Evolutionary conservation across 2,329 filamentous ascomycete genomes (phyloP).

Genomic region (Neonectria sp.): DNA sequence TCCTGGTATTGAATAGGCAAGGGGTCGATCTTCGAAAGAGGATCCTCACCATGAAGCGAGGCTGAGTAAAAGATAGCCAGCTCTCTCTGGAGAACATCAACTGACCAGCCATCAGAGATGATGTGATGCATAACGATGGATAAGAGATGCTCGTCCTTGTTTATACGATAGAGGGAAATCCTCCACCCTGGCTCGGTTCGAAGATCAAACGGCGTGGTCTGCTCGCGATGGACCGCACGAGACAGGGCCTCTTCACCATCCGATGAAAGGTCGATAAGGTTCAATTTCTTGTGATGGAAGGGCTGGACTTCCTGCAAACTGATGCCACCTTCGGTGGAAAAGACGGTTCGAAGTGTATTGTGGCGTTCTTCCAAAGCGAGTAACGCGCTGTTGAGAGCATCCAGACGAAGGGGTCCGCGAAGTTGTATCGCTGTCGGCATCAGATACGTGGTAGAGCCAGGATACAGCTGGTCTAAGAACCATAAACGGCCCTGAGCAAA

Average conservation of each 20-base stretch:
- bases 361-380: slow-evolving; percentile 36
- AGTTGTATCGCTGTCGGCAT: slow-evolving; percentile 32
- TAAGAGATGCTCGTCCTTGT: slow-evolving; percentile 21
- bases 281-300: slow-evolving; percentile 1
- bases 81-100: slow-evolving; percentile 17
- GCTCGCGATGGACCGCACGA: slow-evolving; percentile 19
- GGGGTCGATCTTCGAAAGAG: not conserved
- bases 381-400: slow-evolving; percentile 27
- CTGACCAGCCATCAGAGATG: slow-evolving; percentile 44
- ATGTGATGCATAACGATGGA: slow-evolving; percentile 41
- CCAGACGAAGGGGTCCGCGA: slow-evolving; percentile 23
- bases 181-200: slow-evolving; percentile 29
- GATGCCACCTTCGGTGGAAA: slow-evolving; percentile 13
- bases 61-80: slow-evolving; percentile 14
- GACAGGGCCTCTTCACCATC: not conserved
- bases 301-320: slow-evolving; percentile 29
- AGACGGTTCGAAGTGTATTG: slow-evolving; percentile 38
- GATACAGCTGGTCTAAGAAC: slow-evolving; percentile 40
- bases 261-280: slow-evolving; percentile 8
- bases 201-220: slow-evolving; percentile 31
- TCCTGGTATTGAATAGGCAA: slow-evolving; percentile 8
- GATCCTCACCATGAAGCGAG: slow-evolving; percentile 16
- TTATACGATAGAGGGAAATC: slow-evolving; percentile 20
- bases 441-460: slow-evolving; percentile 29
- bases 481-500: slow-evolving; percentile 27